Evolutionary conservation across 805 yeast genomes (phyloP).

Genomic region (Wickerhamiella galacta): DNA sequence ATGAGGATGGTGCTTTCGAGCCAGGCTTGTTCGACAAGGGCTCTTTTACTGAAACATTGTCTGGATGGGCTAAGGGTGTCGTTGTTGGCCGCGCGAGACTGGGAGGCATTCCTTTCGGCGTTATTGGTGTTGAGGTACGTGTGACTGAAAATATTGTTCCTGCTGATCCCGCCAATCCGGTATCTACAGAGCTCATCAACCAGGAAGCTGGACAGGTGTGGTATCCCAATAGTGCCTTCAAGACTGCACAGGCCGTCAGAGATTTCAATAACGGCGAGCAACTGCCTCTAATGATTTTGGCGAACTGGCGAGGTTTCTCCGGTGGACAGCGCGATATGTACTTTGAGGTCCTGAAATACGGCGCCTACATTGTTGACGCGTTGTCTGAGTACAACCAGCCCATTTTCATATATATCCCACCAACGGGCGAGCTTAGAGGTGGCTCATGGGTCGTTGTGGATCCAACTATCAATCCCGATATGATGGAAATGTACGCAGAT

Average conservation of each 20-base stretch:
- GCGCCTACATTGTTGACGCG: slow-evolving; percentile 94
- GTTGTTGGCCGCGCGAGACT: slow-evolving; percentile 97
- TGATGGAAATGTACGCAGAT: slow-evolving; percentile 99
- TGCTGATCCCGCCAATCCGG: slow-evolving; percentile 98
- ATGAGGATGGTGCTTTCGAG: slow-evolving; percentile 62
- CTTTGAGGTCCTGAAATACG: slow-evolving; percentile 93
- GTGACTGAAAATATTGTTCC: slow-evolving; percentile 79
- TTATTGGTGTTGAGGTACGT: slow-evolving; percentile 89
- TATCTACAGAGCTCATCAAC: slow-evolving; percentile 67
- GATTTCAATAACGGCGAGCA: slow-evolving; percentile 98
- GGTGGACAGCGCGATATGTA: slow-evolving; percentile 99
- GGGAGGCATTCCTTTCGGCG: slow-evolving; percentile 98
- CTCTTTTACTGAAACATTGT: slow-evolving; percentile 88
- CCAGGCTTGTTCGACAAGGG: slow-evolving; percentile 80
- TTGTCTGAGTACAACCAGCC: slow-evolving; percentile 93
- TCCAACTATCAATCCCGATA: slow-evolving; percentile 88
- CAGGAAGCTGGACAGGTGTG: slow-evolving; percentile 99
- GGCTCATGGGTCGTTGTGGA: slow-evolving; percentile 99
- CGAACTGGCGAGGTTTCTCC: slow-evolving; percentile 99
- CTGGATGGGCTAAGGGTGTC: slow-evolving; percentile 98
- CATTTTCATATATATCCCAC: slow-evolving; percentile 91
- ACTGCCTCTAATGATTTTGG: slow-evolving; percentile 89
- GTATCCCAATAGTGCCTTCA: slow-evolving; percentile 98
- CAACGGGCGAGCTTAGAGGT: slow-evolving; percentile 96
- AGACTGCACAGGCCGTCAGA: slow-evolving; percentile 95